These are phyloP conservation scores for Neonectria neomacrospora DNA, from an alignment of 2,329 filamentous ascomycete species.

Conservation along the genomic window DNA sequence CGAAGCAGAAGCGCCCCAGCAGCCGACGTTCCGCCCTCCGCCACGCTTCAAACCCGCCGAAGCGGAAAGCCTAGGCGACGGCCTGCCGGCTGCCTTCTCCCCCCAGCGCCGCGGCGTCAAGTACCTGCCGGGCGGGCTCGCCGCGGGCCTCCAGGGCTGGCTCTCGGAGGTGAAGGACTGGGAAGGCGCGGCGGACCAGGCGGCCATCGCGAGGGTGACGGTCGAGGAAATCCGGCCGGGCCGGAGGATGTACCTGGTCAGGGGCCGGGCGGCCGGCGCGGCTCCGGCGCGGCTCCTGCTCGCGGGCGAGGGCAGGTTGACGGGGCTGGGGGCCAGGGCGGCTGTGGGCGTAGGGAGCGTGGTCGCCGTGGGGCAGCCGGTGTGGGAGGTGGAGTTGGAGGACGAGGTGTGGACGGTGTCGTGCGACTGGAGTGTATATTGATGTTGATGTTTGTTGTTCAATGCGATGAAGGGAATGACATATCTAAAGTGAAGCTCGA, in stretches of 20 bases:
- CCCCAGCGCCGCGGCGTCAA: slow-evolving; percentile 51
- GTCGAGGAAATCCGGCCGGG: slow-evolving; percentile 49
- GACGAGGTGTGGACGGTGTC: slow-evolving; percentile 51
- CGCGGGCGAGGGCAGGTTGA: slow-evolving; percentile 52
- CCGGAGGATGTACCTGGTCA: slow-evolving; percentile 50
- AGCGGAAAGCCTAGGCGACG: slow-evolving; percentile 33
- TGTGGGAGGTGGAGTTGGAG: slow-evolving; percentile 53
- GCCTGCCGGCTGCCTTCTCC: slow-evolving; percentile 48
- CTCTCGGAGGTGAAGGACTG: slow-evolving; percentile 54
- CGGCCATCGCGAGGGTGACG: slow-evolving; percentile 39
- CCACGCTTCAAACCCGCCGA: slow-evolving; percentile 54
- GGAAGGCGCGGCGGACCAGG: slow-evolving; percentile 37
- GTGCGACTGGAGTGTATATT: slow-evolving; percentile 51
- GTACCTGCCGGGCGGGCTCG: slow-evolving; percentile 52
- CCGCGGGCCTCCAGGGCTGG: slow-evolving; percentile 54
- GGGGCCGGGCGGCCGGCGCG: slow-evolving; percentile 26
- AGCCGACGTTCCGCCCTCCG: slow-evolving; percentile 53
- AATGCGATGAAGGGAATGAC: background rate
- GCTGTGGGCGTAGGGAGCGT: slow-evolving; percentile 45
- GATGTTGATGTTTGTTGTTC: slow-evolving; percentile 25
- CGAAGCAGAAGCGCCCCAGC: slow-evolving; percentile 39
- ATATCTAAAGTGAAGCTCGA: background rate
- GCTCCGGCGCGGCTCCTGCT: slow-evolving; percentile 46
- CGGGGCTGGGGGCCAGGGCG: slow-evolving; percentile 48
- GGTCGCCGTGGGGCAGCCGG: slow-evolving; percentile 50